Percentiles rank a stretch among this genome's conserved stretches.
Evolutionary conservation across 768 basidiomycete species (phyloP).

Genomic region (Piloderma croceum): DNA sequence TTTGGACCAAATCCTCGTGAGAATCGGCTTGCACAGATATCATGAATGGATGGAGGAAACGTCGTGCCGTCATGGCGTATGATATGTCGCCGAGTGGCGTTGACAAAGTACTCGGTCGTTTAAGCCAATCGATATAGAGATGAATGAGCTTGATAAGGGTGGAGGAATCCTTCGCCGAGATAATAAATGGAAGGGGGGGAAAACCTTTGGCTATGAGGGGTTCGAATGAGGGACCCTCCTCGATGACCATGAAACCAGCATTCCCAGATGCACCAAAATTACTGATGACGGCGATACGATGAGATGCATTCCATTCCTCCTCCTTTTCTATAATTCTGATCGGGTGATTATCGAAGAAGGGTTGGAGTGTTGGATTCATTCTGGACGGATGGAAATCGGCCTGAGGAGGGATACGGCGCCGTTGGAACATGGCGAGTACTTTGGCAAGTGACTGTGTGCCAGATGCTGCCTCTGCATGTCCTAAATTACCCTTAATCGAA

Average conservation of each 20-base stretch:
- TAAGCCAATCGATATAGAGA: conserved; percentile 45
- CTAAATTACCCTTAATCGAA: conserved; percentile 69
- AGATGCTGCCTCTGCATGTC: conserved; percentile 72
- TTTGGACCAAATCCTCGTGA: conserved; percentile 41
- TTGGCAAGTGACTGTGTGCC: conserved; percentile 69
- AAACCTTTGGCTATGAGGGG: background rate
- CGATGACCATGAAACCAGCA: conserved; percentile 55
- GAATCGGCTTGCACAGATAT: conserved; percentile 42
- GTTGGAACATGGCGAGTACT: conserved; percentile 59
- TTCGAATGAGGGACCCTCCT: conserved; percentile 37
- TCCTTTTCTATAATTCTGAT: conserved; percentile 37
- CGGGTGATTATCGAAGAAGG: conserved; percentile 41
- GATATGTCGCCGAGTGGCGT: conserved; percentile 44
- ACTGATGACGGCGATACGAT: conserved; percentile 52
- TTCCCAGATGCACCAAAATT: conserved; percentile 76
- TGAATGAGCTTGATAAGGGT: conserved; percentile 45
- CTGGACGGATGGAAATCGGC: conserved; percentile 52
- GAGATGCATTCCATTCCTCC: conserved; percentile 37
- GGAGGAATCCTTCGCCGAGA: conserved; percentile 53
- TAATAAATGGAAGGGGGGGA: conserved; percentile 40
- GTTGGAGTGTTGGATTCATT: conserved; percentile 52
- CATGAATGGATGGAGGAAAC: conserved; percentile 50
- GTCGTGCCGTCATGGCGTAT: conserved; percentile 64
- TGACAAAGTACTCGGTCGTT: conserved; percentile 17
- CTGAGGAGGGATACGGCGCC: conserved; percentile 50